Evolutionary conservation across 495 filamentous ascomycete genomes (phyloP).

Genomic region (Tetracladium marchalianum): DNA sequence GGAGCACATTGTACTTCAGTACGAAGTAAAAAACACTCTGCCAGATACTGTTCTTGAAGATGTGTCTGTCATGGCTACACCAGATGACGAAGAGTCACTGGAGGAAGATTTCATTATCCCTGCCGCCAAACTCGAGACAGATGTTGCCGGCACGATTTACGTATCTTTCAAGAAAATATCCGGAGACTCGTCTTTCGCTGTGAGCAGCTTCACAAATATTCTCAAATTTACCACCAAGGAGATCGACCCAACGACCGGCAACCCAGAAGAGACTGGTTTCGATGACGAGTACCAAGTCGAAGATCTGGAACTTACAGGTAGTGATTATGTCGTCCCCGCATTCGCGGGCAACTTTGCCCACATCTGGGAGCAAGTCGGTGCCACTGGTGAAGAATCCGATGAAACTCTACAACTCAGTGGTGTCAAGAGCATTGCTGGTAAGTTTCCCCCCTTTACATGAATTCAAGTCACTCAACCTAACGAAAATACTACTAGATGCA

Average conservation of each 20-base stretch:
- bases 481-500: slow-evolving; percentile 55
- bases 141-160: slow-evolving; percentile 85
- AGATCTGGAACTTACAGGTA: slow-evolving; percentile 82
- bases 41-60: slow-evolving; percentile 83
- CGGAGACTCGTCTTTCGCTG: slow-evolving; percentile 60
- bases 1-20: slow-evolving; percentile 91
- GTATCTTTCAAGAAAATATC: slow-evolving; percentile 82
- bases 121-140: slow-evolving; percentile 65
- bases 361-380: slow-evolving; percentile 91
- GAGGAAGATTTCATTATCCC: slow-evolving; percentile 92
- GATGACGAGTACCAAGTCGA: slow-evolving; percentile 97
- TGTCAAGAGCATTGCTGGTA: slow-evolving; percentile 89
- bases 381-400: slow-evolving; percentile 76
- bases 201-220: slow-evolving; percentile 77
- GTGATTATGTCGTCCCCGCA: slow-evolving; percentile 86
- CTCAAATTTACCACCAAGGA: slow-evolving; percentile 97
- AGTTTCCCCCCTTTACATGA: slow-evolving; percentile 22
- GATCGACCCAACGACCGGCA: slow-evolving; percentile 87
- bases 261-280: slow-evolving; percentile 86
- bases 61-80: slow-evolving; percentile 78
- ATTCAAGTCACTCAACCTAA: slow-evolving; percentile 27
- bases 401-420: slow-evolving; percentile 87
- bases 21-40: slow-evolving; percentile 96
- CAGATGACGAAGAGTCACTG: slow-evolving; percentile 71
- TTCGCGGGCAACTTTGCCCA: slow-evolving; percentile 94